Evolutionary conservation across 2,329 filamentous ascomycete genomes (phyloP), one percentile per base, ranked within the genome.

Genomic region (Phaeoacremonium minimum): DNA sequence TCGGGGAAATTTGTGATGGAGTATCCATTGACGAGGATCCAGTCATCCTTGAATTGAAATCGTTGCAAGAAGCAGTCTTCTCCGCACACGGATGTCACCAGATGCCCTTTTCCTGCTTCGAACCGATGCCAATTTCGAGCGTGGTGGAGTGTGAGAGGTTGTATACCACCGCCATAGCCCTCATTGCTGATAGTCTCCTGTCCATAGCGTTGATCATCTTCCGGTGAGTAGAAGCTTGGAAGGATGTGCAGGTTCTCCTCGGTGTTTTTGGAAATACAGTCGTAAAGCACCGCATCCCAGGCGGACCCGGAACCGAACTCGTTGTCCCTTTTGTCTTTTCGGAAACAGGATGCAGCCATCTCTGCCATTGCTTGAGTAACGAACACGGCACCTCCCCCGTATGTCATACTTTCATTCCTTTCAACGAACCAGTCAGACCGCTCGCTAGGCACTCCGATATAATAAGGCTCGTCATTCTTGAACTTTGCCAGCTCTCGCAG

Each of bases 51-150:
- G 36, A 72, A 67, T 30, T 66, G 60, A 61, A 69, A 81, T 16
- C 77, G 66, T 47, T 76, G 73, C 33, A 82, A 56, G 42, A 80
- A 67, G 40, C 77, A 81, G 32, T 26, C 22, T n/a, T 71, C 69
- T 5, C 77, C 77, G 45, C 77, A 81, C n/a, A 77, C 51, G 8
- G 65, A 52, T 6, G 66, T 57, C 11, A 75, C 58, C 28, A 61
- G 55, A 19, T 70, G 65, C 58, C 78, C 71, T 38, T 66, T 61
- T 32, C 66, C 63, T 29, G 79, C 61, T 33, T 69, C 69, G 17
- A 61, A 63, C 7, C 63, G 48, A 55, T 77, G 77, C 74, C 76
- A 80, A 11, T 67, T 73, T 52, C 78, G 80, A 75, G 76, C 81
- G 58, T 82, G 77, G 51, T 82, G 77, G 6, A 82, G 58, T 33